Percentiles rank a stretch among this genome's conserved stretches.
phyloP scores from a whole-genome alignment of 148 eudicot species.

The Arctostaphylos glauca region DNA sequence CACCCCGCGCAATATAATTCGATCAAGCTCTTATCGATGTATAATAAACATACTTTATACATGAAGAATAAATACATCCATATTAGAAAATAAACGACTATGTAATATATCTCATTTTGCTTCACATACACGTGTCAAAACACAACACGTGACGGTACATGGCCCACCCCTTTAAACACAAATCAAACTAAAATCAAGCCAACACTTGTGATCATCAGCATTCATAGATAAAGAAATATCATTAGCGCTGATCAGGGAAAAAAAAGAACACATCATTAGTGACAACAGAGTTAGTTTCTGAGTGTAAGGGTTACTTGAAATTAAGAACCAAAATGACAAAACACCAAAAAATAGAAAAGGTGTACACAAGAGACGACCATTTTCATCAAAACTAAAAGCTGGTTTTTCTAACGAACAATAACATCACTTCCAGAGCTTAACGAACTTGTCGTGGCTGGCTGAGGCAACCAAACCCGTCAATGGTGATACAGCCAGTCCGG shows the following conservation, averaged over 20 bases:
- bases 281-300: neutral
- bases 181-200: no score
- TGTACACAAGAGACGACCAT: neutral
- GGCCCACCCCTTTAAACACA: no score
- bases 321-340: neutral
- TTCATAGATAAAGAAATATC: neutral
- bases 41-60: no score
- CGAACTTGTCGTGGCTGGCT: constrained; percentile 79
- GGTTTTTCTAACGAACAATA: neutral
- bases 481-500: constrained; percentile 60
- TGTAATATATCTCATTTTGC: no score
- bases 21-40: no score
- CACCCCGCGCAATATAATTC: no score
- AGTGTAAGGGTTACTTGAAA: neutral
- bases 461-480: constrained; percentile 75
- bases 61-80: no score
- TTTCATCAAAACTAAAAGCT: neutral
- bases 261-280: no score
- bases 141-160: no score
- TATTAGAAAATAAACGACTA: no score
- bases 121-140: no score
- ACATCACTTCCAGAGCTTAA: constrained; percentile 79
- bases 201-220: neutral
- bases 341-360: neutral
- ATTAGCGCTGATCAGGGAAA: neutral